Percentiles rank a stretch among this genome's conserved stretches.
phyloP scores from a whole-genome alignment of 2,329 filamentous ascomycete species.

The Xylaria hypoxylon region DNA sequence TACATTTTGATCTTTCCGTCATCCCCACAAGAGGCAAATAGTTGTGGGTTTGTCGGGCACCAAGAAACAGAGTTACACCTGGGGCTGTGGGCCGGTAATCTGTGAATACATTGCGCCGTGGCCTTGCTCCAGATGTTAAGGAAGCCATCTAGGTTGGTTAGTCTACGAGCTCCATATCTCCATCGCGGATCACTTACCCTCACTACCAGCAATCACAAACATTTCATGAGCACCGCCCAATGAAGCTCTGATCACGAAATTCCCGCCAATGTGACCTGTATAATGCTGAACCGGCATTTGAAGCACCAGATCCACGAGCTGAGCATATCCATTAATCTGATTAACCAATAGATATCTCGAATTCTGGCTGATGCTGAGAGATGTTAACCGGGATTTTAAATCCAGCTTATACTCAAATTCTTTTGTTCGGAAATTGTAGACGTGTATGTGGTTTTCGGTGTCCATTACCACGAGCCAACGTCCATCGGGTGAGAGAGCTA shows the following conservation, averaged over 20 bases:
- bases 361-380: constrained; percentile 83
- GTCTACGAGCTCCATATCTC: constrained; percentile 4
- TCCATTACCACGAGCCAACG: constrained; percentile 83
- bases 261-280: constrained; percentile 77
- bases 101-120: constrained; percentile 80
- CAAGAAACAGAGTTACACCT: constrained; percentile 90
- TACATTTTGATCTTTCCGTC: constrained; percentile 88
- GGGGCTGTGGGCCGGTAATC: constrained; percentile 77
- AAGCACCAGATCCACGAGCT: constrained; percentile 81
- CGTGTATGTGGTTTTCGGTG: constrained; percentile 75
- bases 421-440: constrained; percentile 83
- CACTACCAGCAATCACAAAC: constrained; percentile 91
- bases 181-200: constrained; percentile 67
- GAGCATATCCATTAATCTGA: constrained; percentile 79
- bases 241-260: constrained; percentile 81
- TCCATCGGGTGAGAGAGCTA: constrained; percentile 85
- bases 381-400: constrained; percentile 77
- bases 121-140: constrained; percentile 94
- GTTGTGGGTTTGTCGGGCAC: constrained; percentile 83
- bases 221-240: constrained; percentile 93
- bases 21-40: constrained; percentile 93
- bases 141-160: constrained; percentile 63
- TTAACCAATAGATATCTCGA: constrained; percentile 86
- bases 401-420: constrained; percentile 81
- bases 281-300: constrained; percentile 79